These are phyloP conservation scores for Colletotrichum kahawae DNA, from an alignment of 2,329 filamentous ascomycete species.

Conservation along the genomic window DNA sequence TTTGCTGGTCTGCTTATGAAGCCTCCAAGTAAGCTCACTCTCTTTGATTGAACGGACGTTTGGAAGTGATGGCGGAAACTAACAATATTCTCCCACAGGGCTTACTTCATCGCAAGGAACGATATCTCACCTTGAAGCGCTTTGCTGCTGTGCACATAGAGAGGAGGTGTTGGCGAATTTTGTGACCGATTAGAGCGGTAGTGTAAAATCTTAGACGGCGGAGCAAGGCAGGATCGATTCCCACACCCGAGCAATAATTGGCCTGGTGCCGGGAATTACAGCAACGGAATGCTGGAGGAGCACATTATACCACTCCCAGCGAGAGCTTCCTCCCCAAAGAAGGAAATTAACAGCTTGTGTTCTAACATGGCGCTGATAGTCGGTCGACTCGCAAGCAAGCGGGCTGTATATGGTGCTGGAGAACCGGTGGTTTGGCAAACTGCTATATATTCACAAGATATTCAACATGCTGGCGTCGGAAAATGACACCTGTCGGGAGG, in stretches of 20 bases:
- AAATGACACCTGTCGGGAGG: conserved; percentile 9
- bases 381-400: neutral
- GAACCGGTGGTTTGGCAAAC: conserved; percentile 10
- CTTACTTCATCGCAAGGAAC: conserved; percentile 65
- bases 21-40: conserved; percentile 65
- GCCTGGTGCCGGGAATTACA: neutral
- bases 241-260: neutral
- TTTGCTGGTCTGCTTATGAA: conserved; percentile 89
- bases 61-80: neutral
- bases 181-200: conserved; percentile 15
- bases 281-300: neutral
- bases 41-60: neutral
- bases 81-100: conserved; percentile 38
- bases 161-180: neutral
- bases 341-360: neutral
- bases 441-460: conserved; percentile 13
- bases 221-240: neutral
- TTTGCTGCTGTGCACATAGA: conserved; percentile 8
- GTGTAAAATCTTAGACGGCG: conserved; percentile 13
- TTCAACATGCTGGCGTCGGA: conserved; percentile 12
- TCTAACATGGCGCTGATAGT: neutral
- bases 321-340: neutral
- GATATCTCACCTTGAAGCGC: conserved; percentile 28
- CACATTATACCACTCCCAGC: neutral
- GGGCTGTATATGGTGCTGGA: conserved; percentile 2